Evolutionary conservation across 78 protist species (phyloP).

Genomic region (Dictyostelium purpureum): DNA sequence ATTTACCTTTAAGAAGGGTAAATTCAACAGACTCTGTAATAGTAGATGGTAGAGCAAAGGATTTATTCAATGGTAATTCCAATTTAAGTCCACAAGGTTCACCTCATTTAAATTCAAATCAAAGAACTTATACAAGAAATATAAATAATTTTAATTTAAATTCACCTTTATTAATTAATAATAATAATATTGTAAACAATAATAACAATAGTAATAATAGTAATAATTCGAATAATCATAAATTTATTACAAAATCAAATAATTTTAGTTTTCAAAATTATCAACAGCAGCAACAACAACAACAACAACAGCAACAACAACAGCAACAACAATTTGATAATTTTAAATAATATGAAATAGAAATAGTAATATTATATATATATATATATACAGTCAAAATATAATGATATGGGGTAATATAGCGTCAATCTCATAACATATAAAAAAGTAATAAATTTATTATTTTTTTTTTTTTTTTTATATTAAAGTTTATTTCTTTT

Average conservation of each 20-base stretch:
- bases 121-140: neutral
- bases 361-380: no score
- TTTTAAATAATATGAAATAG: neutral
- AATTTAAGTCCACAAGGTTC: slow-evolving; percentile 23
- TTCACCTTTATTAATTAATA: neutral
- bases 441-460: no score
- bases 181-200: neutral
- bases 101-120: slow-evolving; percentile 13
- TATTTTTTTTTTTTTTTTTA: no score
- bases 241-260: neutral
- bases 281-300: neutral
- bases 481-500: no score
- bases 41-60: slow-evolving; percentile 23
- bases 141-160: neutral
- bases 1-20: slow-evolving; percentile 54
- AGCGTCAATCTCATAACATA: no score
- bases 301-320: neutral
- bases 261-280: neutral
- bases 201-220: slow-evolving; percentile 3
- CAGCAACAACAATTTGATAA: neutral
- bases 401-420: no score
- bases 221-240: neutral
- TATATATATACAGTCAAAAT: no score
- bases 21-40: slow-evolving; percentile 61
- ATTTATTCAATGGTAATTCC: neutral